Evolutionary conservation across 148 eudicot genomes (phyloP).

Genomic region (Polygonum aviculare): DNA sequence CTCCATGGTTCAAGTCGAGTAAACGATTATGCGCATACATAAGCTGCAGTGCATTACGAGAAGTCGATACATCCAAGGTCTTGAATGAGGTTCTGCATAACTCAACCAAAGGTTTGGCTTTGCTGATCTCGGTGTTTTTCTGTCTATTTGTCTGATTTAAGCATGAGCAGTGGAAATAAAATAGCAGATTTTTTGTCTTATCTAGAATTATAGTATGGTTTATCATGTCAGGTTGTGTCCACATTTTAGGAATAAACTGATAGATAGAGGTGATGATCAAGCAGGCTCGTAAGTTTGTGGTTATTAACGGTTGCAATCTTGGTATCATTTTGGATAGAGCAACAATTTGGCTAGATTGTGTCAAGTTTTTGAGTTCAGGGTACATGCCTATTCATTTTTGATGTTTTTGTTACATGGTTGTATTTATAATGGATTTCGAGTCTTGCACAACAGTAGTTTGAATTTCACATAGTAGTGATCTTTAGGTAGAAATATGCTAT

Average conservation of each 20-base stretch:
- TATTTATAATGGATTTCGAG: no score
- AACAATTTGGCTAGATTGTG: no score
- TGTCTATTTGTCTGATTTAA: background rate
- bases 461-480: no score
- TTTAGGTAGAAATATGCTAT: no score
- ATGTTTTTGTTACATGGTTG: no score
- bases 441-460: no score
- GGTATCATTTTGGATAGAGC: no score
- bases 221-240: background rate
- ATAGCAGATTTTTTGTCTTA: background rate
- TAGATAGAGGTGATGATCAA: background rate
- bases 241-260: background rate
- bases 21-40: conserved; percentile 83
- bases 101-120: conserved; percentile 40
- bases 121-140: background rate
- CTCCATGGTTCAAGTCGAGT: conserved; percentile 91
- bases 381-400: no score
- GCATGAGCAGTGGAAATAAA: background rate
- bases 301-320: no score
- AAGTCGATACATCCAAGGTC: conserved; percentile 74
- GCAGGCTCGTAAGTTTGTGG: no score
- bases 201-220: background rate
- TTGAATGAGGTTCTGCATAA: conserved; percentile 49
- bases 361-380: no score
- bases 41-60: conserved; percentile 82